phyloP scores from a whole-genome alignment of 768 basidiomycete genomes.

The Calocybe cyanea region DNA sequence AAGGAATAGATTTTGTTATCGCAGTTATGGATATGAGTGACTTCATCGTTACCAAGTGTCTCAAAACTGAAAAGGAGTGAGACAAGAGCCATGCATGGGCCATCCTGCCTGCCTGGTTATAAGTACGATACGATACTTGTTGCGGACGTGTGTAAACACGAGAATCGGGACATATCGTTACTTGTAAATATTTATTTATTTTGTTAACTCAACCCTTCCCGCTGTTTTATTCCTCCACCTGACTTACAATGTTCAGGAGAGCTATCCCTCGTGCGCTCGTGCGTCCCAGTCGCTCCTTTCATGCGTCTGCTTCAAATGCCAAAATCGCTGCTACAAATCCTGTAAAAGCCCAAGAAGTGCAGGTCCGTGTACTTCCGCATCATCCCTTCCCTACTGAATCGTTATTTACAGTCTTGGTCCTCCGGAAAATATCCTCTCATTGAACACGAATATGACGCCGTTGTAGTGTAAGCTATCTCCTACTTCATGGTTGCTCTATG shows the following conservation, averaged over 20 bases:
- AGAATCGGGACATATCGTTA: conserved; percentile 31
- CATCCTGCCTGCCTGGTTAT: no score
- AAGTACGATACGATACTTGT: conserved; percentile 12
- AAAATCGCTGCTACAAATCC: conserved; percentile 70
- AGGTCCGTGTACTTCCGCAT: conserved; percentile 39
- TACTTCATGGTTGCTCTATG: conserved; percentile 1
- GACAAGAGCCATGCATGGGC: no score
- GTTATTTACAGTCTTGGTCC: conserved; percentile 55
- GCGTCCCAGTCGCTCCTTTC: conserved; percentile 57
- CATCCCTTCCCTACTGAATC: conserved; percentile 15
- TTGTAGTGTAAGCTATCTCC: conserved; percentile 86
- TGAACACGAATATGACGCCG: conserved; percentile 98
- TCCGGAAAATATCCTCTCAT: conserved; percentile 93
- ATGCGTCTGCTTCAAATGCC: conserved; percentile 54
- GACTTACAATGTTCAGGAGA: conserved; percentile 59
- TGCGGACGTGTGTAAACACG: conserved; percentile 30
- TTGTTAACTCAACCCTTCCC: conserved; percentile 3
- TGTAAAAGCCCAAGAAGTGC: conserved; percentile 77
- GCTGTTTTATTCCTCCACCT: conserved; percentile 16
- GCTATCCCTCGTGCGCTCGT: conserved; percentile 50
- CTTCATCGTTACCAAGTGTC: no score
- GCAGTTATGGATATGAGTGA: no score
- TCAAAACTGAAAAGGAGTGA: no score
- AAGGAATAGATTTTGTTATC: no score
- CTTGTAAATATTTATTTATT: conserved; percentile 9